These are phyloP conservation scores for Coemansia sp. DNA, from an alignment of 192 early-diverging fungal genomes.

Conservation along the genomic window DNA sequence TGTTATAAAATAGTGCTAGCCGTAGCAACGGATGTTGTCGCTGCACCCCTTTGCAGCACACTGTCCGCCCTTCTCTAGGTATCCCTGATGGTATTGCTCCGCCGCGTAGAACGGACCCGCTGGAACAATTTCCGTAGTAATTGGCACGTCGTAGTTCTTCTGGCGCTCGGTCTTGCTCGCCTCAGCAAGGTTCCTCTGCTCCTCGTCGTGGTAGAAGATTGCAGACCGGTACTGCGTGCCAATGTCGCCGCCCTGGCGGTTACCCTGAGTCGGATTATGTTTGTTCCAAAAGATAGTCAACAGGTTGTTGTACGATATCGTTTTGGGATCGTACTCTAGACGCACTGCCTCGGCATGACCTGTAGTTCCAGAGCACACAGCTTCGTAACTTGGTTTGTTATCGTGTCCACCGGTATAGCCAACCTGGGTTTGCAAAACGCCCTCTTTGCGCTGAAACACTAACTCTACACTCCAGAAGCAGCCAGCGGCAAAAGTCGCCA, in stretches of 20 bases:
- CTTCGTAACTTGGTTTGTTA: constrained; percentile 37
- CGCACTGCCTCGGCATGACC: constrained; percentile 84
- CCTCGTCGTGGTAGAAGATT: constrained; percentile 78
- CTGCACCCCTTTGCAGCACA: constrained; percentile 54
- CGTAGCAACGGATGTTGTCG: constrained; percentile 54
- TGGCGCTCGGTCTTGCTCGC: constrained; percentile 67
- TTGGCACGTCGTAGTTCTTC: constrained; percentile 57
- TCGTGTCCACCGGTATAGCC: constrained; percentile 65
- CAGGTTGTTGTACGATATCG: constrained; percentile 73
- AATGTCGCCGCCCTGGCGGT: constrained; percentile 78
- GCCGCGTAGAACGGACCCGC: constrained; percentile 76
- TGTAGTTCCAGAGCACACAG: constrained; percentile 63
- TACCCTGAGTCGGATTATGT: constrained; percentile 86
- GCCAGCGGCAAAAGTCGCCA: constrained; percentile 87
- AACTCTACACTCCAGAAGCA: constrained; percentile 85
- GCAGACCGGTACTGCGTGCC: constrained; percentile 89
- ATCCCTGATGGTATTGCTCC: constrained; percentile 81
- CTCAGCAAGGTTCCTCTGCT: constrained; percentile 76
- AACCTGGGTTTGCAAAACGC: constrained; percentile 59
- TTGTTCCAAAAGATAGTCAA: constrained; percentile 81
- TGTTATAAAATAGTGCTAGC: constrained; percentile 6
- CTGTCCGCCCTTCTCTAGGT: constrained; percentile 63
- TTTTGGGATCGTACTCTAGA: constrained; percentile 69
- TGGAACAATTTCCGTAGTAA: constrained; percentile 71
- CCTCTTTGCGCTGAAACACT: constrained; percentile 47